These are phyloP conservation scores for Platanthera zijinensis DNA, from an alignment of 106 monocot species.

Conservation along the genomic window DNA sequence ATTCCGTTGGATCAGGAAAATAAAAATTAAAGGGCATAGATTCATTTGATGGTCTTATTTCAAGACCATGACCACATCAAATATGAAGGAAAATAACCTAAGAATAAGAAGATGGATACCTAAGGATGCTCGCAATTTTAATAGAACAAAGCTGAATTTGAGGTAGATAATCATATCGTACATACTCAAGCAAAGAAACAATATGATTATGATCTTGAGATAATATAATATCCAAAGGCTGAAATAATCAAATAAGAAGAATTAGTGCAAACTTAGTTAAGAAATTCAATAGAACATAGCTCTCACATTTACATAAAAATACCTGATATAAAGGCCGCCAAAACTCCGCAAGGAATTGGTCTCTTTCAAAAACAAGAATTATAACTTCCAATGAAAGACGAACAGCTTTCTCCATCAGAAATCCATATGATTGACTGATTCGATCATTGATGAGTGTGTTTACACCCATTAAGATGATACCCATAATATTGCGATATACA, in stretches of 20 bases:
- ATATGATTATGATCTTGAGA: constrained; percentile 78
- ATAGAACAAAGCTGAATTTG: constrained; percentile 79
- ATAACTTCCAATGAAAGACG: constrained; percentile 74
- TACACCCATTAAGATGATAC: constrained; percentile 69
- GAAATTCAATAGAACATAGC: constrained; percentile 4
- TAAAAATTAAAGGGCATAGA: background rate
- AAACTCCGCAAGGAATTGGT: constrained; percentile 71
- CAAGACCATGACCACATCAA: background rate
- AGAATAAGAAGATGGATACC: constrained; percentile 30
- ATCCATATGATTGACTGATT: constrained; percentile 58
- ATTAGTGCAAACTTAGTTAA: constrained; percentile 4
- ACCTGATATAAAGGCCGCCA: constrained; percentile 97
- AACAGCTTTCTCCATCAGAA: constrained; percentile 65
- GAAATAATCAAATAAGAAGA: constrained; percentile 18
- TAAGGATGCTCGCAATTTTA: constrained; percentile 67
- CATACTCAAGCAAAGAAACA: constrained; percentile 77
- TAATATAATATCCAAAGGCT: constrained; percentile 89
- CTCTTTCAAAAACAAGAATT: constrained; percentile 70
- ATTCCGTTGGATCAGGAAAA: background rate
- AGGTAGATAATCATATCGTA: constrained; percentile 70
- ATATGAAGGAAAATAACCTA: constrained; percentile 1
- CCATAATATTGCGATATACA: constrained; percentile 84
- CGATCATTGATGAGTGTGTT: constrained; percentile 62
- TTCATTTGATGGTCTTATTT: too few species aligned
- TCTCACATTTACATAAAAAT: background rate